These are phyloP conservation scores for Fusarium secorum DNA, from an alignment of 2,329 filamentous ascomycete species.

Conservation along the genomic window DNA sequence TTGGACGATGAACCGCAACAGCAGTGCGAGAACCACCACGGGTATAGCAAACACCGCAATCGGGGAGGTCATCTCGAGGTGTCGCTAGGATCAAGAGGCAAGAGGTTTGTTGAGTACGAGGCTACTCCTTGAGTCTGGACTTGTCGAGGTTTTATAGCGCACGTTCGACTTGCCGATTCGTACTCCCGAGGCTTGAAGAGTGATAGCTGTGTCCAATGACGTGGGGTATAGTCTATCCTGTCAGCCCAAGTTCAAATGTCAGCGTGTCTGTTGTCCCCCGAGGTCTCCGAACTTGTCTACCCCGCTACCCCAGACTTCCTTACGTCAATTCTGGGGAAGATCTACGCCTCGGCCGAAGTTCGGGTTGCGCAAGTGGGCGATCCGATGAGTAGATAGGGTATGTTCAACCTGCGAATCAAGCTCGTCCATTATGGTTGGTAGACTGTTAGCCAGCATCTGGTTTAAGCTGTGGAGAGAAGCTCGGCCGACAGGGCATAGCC, in stretches of 20 bases:
- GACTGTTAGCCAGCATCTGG: too few relatives aligned
- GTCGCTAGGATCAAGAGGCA: neutral
- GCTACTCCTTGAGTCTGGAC: rapidly evolving
- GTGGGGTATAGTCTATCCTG: neutral
- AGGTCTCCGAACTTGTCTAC: neutral
- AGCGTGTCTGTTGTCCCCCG: neutral
- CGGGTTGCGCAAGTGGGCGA: neutral
- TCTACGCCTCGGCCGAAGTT: neutral
- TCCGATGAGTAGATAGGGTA: neutral
- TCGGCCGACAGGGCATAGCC: neutral
- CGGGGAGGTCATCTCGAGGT: neutral
- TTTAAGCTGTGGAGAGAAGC: neutral
- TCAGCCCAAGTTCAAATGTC: neutral
- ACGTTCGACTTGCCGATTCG: neutral
- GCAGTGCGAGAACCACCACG: neutral
- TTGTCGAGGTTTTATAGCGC: neutral
- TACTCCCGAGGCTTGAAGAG: neutral
- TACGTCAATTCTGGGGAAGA: neutral
- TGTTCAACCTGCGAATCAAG: neutral
- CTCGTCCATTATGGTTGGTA: too few relatives aligned
- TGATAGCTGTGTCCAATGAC: neutral
- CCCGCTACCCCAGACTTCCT: neutral
- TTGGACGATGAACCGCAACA: neutral
- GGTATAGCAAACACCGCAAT: neutral
- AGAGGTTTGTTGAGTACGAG: neutral